Percentiles rank a stretch among this genome's conserved stretches.
Conservation (phyloP, 768 basidiomycete genomes). For the Podaxis carcinomalis region DNA sequence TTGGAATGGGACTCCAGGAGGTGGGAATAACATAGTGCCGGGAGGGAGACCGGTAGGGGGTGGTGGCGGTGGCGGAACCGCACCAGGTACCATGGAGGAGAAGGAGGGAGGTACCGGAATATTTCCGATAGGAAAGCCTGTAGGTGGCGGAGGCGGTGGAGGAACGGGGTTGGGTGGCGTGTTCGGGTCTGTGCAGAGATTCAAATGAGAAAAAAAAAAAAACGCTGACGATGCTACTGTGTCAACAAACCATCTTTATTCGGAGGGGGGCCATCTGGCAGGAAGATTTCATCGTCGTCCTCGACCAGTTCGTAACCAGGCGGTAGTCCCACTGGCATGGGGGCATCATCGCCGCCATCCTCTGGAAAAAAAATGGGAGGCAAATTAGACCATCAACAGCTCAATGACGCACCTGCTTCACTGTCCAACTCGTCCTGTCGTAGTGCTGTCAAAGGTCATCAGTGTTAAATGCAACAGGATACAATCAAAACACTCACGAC, state of each 20-base stretch:
- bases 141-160: slow-evolving; percentile 25
- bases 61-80: slow-evolving; percentile 10
- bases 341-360: slow-evolving; percentile 55
- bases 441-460: slow-evolving; percentile 38
- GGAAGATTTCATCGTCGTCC: slow-evolving; percentile 81
- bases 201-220: background rate
- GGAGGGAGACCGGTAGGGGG: slow-evolving; percentile 13
- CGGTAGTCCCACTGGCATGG: slow-evolving; percentile 62
- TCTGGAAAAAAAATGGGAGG: slow-evolving; percentile 6
- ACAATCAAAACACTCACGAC: slow-evolving; percentile 52
- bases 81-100: slow-evolving; percentile 10
- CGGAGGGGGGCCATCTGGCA: slow-evolving; percentile 82
- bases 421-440: slow-evolving; percentile 59
- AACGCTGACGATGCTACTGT: background rate
- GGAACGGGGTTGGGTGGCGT: slow-evolving; percentile 20
- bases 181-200: background rate
- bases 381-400: slow-evolving; percentile 14
- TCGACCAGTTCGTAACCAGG: slow-evolving; percentile 47
- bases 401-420: slow-evolving; percentile 36
- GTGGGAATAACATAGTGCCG: slow-evolving; percentile 4
- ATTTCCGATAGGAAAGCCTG: slow-evolving; percentile 21
- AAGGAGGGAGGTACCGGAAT: slow-evolving; percentile 23
- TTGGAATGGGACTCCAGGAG: slow-evolving; percentile 6
- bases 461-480: background rate
- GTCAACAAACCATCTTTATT: slow-evolving; percentile 15